phyloP scores from a whole-genome alignment of 116 monocot species.

The Dioscorea cayenensis region DNA sequence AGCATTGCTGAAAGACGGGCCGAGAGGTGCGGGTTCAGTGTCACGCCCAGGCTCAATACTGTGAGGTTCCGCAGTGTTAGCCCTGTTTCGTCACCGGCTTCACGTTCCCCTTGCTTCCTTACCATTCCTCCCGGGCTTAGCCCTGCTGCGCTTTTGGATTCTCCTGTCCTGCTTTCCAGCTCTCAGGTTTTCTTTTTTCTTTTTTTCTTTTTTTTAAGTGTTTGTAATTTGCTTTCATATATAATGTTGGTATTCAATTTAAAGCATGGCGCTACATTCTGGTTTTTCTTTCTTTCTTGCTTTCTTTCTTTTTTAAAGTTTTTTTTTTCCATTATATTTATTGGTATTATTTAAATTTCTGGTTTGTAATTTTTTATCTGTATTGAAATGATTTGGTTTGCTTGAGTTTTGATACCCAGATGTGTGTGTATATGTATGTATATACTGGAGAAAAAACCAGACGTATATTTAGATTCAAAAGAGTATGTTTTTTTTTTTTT shows the following conservation, averaged over 20 bases:
- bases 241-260: no score
- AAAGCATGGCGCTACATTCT: no score
- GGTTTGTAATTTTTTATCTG: no score
- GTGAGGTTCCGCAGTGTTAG: constrained; percentile 12
- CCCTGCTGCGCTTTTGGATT: constrained; percentile 17
- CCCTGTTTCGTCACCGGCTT: constrained; percentile 5
- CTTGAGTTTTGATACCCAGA: no score
- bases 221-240: no score
- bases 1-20: constrained; percentile 33
- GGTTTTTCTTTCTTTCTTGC: neutral
- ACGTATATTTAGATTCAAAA: neutral
- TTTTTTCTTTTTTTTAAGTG: neutral
- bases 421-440: no score
- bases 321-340: no score
- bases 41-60: constrained; percentile 17
- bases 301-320: no score
- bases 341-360: no score
- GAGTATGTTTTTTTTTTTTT: neutral
- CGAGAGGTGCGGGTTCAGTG: constrained; percentile 13
- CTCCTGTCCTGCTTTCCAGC: constrained; percentile 10
- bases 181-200: neutral
- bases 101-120: constrained; percentile 5
- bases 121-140: constrained; percentile 21
- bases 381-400: no score
- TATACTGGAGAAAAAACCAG: no score